Evolutionary conservation across 2,329 filamentous ascomycete species (phyloP), one percentile per base, ranked within the genome.

Genomic region (Aspergillus melleus): DNA sequence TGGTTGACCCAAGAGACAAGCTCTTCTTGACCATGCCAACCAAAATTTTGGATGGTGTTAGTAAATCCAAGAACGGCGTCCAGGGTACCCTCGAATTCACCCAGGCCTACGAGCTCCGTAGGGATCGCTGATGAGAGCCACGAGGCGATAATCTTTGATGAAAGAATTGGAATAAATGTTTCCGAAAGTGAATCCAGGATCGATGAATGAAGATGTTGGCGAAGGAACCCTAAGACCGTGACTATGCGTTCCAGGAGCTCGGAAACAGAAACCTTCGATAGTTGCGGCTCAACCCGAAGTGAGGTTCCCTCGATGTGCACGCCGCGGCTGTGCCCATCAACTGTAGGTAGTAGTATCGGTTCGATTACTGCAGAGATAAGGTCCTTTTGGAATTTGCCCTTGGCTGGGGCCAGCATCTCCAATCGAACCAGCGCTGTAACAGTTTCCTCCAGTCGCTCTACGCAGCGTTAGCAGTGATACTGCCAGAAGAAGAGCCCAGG

Each of bases 51-150:
- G 8, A 98, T 76, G 1, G 80, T 81, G 6, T 81, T 76, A 55
- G 88, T 89, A 68, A 98, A 90, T 0, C 77, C 74, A 26, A 81
- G 79, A 0, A 91, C 86, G 47, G 84, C 80, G 44, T 84, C 81
- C n/a, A 96, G 83, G 6, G 88, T 84, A 1, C 80, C 79, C 68
- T 96, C 87, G 68, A 96, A 97, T 1, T 79, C 80, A 9, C 81
- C 80, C 74, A 97, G 87, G 11, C 89, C 87, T 11, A 84, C 81
- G 11, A 96, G 80, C 0, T 90, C 88, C 1, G 88, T 81, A 1
- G 95, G 94, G 0, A 99, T 88, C 1, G 87, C 86, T 14, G 86
- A 83, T 32, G 90, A 86, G 8, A 99, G 83, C 89, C 92, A 96
- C 4, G 84, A 81, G 4, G 84, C 84, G 46, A 92, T 88, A 11